These are phyloP conservation scores for Podospora conica DNA, from an alignment of 495 filamentous ascomycete genomes.

Conservation along the genomic window DNA sequence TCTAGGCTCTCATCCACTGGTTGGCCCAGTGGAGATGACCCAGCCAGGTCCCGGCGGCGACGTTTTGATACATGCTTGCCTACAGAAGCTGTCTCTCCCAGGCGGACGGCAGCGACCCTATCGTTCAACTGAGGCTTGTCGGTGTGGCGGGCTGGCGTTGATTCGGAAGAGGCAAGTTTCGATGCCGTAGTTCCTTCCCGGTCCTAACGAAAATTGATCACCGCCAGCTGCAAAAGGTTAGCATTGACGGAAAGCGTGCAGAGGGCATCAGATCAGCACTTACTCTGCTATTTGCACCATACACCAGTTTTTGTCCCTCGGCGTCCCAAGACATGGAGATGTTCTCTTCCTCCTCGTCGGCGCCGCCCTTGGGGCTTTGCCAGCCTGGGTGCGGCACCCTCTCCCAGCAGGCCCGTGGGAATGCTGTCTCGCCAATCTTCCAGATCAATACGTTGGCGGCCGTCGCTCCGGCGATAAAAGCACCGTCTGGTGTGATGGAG, in stretches of 20 bases:
- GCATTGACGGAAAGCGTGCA: conserved; percentile 9
- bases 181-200: conserved; percentile 2
- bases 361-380: conserved; percentile 43
- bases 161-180: neutral
- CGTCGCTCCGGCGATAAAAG: conserved; percentile 62
- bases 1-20: neutral
- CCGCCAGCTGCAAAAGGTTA: conserved; percentile 33
- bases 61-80: neutral
- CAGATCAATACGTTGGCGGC: conserved; percentile 61
- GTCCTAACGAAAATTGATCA: conserved; percentile 41
- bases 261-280: conserved; percentile 17
- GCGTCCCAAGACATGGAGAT: conserved; percentile 68
- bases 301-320: conserved; percentile 67
- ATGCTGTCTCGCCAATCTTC: conserved; percentile 60
- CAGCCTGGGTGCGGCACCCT: conserved; percentile 42
- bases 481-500: conserved; percentile 67
- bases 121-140: neutral
- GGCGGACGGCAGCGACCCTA: neutral
- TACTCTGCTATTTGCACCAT: conserved; percentile 65
- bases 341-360: conserved; percentile 40
- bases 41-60: neutral
- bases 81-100: neutral
- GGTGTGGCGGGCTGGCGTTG: neutral
- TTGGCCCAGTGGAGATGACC: neutral
- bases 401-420: conserved; percentile 61